Evolutionary conservation across 2,329 filamentous ascomycete species (phyloP), one percentile per base, ranked within the genome.

Genomic region (Ophioceras dolichostomum): DNA sequence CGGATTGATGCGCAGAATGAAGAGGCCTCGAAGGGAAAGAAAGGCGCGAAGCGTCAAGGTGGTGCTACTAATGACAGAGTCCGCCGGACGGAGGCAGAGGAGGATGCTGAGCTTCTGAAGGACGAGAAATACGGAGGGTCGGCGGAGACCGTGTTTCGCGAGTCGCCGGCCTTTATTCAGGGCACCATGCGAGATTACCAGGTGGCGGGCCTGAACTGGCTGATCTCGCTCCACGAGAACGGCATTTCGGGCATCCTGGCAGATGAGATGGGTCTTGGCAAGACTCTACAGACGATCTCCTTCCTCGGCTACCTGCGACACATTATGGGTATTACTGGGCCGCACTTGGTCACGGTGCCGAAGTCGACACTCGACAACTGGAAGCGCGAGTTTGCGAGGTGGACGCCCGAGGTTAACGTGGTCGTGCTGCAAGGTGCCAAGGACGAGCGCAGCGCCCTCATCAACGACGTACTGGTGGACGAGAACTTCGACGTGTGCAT

Each of bases 321-420:
- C 59, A 76, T 95, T 42, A 81, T 85, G 60, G 86, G 78, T 43
- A 96, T 88, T 48, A 85, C 74, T 6, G 91, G 91, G 0, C 91
- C 91, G 5, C 91, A 98, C 61, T 67, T 98, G 31, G 74, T 98
- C 37, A 83, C 76, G 5, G 91, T 98, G 5, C 91, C 91, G 30
- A 98, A 98, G 57, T 96, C 91, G 10, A 98, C 91, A 0, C 73
- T 98, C 6, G 89, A 98, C 62, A 98, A 98, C 60, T 98, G 91
- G 91, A 86, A 88, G 61, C 79, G 91, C 49, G 91, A 98, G 56
- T 96, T 96, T 55, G 73, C 73, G 38, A 84, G 67, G 53, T 98
- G 91, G 91, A 95, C 89, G 1, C 91, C 91, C 0, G 91, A 96
- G 42, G 83, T 96, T 49, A 85, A 95, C 50, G 85, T 96, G 18